Evolutionary conservation across 306 rosid species (phyloP), one percentile per base, ranked within the genome.

Genomic region (Glycyrrhiza uralensis): DNA sequence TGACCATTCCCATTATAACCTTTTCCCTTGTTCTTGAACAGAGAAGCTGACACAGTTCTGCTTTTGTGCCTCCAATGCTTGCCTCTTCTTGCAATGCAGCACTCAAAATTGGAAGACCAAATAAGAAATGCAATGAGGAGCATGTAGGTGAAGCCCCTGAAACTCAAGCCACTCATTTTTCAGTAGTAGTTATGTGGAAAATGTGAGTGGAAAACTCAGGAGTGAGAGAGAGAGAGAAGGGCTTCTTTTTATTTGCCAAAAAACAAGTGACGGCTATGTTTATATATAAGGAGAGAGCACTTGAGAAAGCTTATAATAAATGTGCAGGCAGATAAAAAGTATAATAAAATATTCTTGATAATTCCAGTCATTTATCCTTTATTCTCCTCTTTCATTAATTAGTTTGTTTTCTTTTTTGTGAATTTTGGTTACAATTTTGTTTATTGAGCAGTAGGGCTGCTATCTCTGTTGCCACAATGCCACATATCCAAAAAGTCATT

Each of bases 11-110:
- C 80, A 80, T 85, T 87, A 74, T 78, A 29, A 51, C 33, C 76
- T 55, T 91, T 88, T 33, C 88, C 90, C 71, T 81, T 94, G 74
- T 83, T 91, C 84, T 91, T 89, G 12, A 42, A 63, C 46, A 83
- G 36, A 79, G 96, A 80, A 33, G 83, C 49, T 1, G 87, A 83
- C 61, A 63, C 11, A 22, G 23, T 87, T 72, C 84, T 85, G 72
- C 54, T 82, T 5, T n/a, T n/a, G n/a, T 79, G 83, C 79, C 85
- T 91, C 97, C 92, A 89, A 78, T 91, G 96, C 77, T 83, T 89
- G 4, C 92, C 85, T 84, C 88, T 84, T 84, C 96, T 88, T 7
- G 90, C 99, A 90, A 85, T 85, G 96, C 97, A 91, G 44, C 79
- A 56, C 41, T 91, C 97, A 75, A 91, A 89, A 58, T 85, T 95